These are phyloP conservation scores for Trametes sp. DNA, from an alignment of 1,284 basidiomycete genomes.

Conservation along the genomic window DNA sequence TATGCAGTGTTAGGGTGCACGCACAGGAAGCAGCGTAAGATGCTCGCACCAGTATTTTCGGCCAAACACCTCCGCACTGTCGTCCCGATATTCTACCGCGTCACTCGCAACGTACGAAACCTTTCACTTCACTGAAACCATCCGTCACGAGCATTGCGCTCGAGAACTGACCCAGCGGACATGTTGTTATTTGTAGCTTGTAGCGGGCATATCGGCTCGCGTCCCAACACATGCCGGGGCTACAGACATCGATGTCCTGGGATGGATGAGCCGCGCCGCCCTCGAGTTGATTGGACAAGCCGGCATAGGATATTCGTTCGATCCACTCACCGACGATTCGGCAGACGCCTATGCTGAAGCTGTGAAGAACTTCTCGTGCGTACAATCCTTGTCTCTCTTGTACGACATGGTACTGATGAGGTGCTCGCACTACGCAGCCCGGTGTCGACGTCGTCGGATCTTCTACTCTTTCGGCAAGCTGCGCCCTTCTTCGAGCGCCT, in stretches of 20 bases:
- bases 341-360: constrained; percentile 39
- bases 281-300: constrained; percentile 50
- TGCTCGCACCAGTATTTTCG: constrained; percentile 25
- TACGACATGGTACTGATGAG: background rate
- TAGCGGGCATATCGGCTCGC: constrained; percentile 32
- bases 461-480: constrained; percentile 21
- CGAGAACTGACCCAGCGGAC: too few species aligned
- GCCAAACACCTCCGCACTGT: constrained; percentile 17
- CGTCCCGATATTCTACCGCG: constrained; percentile 20
- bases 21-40: constrained; percentile 25
- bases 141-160: too few species aligned
- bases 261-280: constrained; percentile 45
- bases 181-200: constrained; percentile 24
- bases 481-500: constrained; percentile 45
- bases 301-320: constrained; percentile 50
- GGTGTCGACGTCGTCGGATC: constrained; percentile 12
- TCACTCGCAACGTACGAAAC: constrained; percentile 24
- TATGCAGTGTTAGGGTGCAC: too few species aligned
- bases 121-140: too few species aligned
- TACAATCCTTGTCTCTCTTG: background rate
- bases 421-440: constrained; percentile 3
- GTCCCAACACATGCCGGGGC: constrained; percentile 19
- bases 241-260: constrained; percentile 44
- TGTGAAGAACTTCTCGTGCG: constrained; percentile 35
- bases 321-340: constrained; percentile 42